Evolutionary conservation across 768 basidiomycete species (phyloP).

Genomic region (Podaxis pistillaris): DNA sequence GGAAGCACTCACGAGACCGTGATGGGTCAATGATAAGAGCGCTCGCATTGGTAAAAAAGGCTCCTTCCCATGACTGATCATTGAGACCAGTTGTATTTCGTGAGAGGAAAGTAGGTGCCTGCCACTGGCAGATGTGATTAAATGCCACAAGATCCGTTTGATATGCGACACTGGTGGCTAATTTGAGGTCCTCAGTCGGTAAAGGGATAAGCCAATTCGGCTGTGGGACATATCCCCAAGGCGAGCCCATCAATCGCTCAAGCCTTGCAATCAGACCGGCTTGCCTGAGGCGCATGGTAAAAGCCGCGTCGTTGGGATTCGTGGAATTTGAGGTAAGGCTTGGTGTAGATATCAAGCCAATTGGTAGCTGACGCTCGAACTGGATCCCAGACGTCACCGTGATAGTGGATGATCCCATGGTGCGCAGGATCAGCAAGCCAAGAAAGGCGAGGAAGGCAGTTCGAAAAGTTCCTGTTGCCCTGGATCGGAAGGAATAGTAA

Average conservation of each 20-base stretch:
- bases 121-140: conserved; percentile 2
- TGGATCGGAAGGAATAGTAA: not conserved
- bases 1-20: not conserved
- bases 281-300: not conserved
- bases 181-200: not conserved
- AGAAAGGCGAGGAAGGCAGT: not conserved
- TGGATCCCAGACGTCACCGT: conserved; percentile 3
- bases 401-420: not conserved
- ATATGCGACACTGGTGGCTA: not conserved
- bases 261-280: not conserved
- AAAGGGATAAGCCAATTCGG: conserved; percentile 7
- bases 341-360: conserved; percentile 1
- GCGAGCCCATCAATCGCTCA: not conserved
- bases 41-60: not conserved
- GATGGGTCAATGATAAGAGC: not conserved
- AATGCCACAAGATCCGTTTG: not conserved
- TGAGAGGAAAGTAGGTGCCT: not conserved
- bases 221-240: not conserved
- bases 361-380: not conserved
- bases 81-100: not conserved
- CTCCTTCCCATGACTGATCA: not conserved
- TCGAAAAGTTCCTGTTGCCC: not conserved
- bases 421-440: not conserved
- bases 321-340: not conserved
- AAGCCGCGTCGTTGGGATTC: not conserved